These are phyloP conservation scores for Fusarium sp. DNA, from an alignment of 2,329 filamentous ascomycete genomes.

Conservation along the genomic window DNA sequence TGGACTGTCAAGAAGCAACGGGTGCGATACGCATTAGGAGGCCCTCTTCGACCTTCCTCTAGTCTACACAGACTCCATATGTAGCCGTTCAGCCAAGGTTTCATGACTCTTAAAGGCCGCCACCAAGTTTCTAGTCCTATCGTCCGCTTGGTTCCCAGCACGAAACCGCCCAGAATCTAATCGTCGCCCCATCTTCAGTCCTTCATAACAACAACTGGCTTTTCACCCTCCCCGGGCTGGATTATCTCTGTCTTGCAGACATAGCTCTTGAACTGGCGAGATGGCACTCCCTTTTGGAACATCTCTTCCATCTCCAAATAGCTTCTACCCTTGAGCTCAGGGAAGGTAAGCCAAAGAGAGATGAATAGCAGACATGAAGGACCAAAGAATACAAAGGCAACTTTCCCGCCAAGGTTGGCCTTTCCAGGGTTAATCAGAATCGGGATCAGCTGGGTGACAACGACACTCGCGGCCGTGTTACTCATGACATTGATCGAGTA, in stretches of 20 bases:
- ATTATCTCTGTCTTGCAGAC: conserved; percentile 4
- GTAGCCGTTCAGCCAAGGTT: no score
- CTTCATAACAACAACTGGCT: neutral
- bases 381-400: conserved; percentile 47
- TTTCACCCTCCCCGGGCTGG: neutral
- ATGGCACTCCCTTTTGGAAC: conserved; percentile 18
- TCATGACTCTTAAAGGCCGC: no score
- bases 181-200: neutral
- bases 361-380: conserved; percentile 43
- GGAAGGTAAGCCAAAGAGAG: conserved; percentile 49
- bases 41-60: no score
- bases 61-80: no score
- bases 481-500: conserved; percentile 47
- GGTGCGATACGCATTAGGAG: no score
- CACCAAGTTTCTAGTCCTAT: neutral
- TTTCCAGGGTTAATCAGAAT: conserved; percentile 41
- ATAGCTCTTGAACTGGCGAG: conserved; percentile 19
- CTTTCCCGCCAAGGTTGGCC: conserved; percentile 45
- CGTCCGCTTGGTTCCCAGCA: neutral
- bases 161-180: neutral
- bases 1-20: no score
- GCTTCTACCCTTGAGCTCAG: conserved; percentile 44
- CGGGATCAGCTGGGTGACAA: conserved; percentile 44
- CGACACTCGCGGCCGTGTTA: conserved; percentile 42
- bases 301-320: conserved; percentile 28